Conservation (phyloP, 129 eudicot species). For the Flaveria brownii region DNA sequence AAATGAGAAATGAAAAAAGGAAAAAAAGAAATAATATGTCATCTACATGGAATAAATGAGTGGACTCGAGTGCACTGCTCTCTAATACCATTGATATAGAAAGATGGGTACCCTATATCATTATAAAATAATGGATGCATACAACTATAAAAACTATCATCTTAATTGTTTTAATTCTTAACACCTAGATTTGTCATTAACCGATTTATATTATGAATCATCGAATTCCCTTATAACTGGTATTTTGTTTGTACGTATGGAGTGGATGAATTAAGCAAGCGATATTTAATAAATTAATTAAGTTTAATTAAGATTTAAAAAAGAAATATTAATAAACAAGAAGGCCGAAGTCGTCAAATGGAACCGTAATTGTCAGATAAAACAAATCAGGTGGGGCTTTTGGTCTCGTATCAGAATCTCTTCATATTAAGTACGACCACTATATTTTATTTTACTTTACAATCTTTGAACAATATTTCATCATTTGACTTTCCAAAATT, state of each 20-base stretch:
- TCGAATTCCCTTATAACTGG: conserved; percentile 25
- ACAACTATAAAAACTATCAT: neutral
- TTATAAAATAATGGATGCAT: neutral
- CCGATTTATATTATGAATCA: neutral
- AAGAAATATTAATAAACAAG: neutral
- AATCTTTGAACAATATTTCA: conserved; percentile 38
- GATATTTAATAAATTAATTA: neutral
- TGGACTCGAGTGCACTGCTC: too few relatives aligned
- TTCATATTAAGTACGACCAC: conserved; percentile 28
- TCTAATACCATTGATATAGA: neutral
- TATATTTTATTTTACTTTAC: conserved; percentile 37
- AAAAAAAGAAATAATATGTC: too few relatives aligned
- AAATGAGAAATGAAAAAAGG: too few relatives aligned
- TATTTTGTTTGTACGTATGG: conserved; percentile 27
- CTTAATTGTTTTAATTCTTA: neutral
- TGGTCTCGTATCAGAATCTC: neutral
- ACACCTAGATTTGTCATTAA: neutral
- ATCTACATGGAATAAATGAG: too few relatives aligned
- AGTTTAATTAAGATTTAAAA: neutral
- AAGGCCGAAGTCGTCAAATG: conserved; percentile 11
- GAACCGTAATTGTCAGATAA: conserved; percentile 15
- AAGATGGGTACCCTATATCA: neutral
- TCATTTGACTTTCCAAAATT: conserved; percentile 29
- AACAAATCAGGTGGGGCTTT: conserved; percentile 31
- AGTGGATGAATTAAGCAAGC: conserved; percentile 25